These are phyloP conservation scores for Acacia acuminata DNA, from an alignment of 306 rosid genomes.

Conservation along the genomic window DNA sequence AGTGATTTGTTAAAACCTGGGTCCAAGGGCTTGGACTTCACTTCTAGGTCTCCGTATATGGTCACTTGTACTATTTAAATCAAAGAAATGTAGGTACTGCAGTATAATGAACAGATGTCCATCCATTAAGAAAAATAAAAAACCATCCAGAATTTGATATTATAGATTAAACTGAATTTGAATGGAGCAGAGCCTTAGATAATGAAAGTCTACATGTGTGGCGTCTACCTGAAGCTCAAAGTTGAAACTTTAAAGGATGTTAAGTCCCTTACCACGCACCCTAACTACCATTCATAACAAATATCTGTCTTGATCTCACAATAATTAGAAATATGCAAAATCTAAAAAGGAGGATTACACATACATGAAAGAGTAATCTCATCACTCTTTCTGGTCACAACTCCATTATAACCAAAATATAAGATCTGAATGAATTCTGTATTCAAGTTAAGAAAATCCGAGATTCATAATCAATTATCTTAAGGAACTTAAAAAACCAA, in stretches of 20 bases:
- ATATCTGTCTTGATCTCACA: background rate
- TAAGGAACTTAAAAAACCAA: constrained; percentile 12
- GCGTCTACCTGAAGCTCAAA: too few relatives aligned
- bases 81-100: background rate
- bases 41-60: too few relatives aligned
- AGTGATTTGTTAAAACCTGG: background rate
- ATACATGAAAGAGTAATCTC: background rate
- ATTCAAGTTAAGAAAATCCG: constrained; percentile 6
- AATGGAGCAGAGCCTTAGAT: too few relatives aligned
- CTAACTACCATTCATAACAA: background rate
- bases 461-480: constrained; percentile 18
- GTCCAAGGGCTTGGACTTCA: background rate
- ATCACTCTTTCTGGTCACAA: background rate
- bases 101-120: too few relatives aligned
- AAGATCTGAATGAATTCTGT: constrained; percentile 4
- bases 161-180: too few relatives aligned
- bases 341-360: background rate
- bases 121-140: too few relatives aligned
- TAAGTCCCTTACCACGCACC: too few relatives aligned
- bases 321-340: background rate
- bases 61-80: background rate
- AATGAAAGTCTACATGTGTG: too few relatives aligned
- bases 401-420: background rate
- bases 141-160: too few relatives aligned
- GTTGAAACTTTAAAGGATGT: too few relatives aligned